Percentiles rank a stretch among this genome's conserved stretches.
These are phyloP conservation scores for Paraphoma chrysanthemicola DNA, from an alignment of 2,329 filamentous ascomycete species.

Conservation along the genomic window DNA sequence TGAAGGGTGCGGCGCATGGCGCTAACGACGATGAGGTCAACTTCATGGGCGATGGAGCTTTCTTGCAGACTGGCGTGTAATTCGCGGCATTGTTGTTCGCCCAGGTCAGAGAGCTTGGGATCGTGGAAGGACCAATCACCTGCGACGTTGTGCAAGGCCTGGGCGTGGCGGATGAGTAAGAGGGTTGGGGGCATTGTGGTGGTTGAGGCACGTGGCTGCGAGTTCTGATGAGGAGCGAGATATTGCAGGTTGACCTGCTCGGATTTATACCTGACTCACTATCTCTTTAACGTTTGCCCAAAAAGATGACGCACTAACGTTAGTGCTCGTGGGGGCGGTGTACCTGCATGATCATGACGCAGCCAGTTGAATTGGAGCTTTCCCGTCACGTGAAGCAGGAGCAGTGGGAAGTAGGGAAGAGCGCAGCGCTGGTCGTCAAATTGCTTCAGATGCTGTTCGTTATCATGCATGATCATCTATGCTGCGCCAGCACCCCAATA, in stretches of 20 bases:
- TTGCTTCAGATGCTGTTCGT: constrained; percentile 27
- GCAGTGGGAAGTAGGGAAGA: not conserved
- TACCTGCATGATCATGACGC: constrained; percentile 23
- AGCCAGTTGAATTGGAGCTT: not conserved
- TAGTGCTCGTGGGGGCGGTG: constrained; percentile 14
- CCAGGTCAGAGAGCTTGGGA: constrained; percentile 51
- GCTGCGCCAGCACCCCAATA: constrained; percentile 23
- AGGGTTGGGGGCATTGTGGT: constrained; percentile 52
- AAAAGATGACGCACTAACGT: constrained; percentile 11
- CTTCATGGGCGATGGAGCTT: constrained; percentile 49
- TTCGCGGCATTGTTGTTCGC: constrained; percentile 50
- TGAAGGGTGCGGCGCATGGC: constrained; percentile 72
- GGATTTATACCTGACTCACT: not conserved
- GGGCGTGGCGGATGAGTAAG: constrained; percentile 54
- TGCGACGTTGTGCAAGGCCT: constrained; percentile 54
- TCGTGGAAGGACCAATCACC: constrained; percentile 52
- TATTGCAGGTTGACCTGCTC: not conserved
- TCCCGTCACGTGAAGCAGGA: not conserved
- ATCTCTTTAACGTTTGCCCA: not conserved
- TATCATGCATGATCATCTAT: constrained; percentile 38
- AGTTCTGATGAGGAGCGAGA: not conserved
- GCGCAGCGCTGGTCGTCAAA: constrained; percentile 13
- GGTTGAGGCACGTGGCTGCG: not conserved
- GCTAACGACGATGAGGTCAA: constrained; percentile 66
- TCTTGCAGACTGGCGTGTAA: constrained; percentile 48